These are phyloP conservation scores for Apocynum venetum DNA, from an alignment of 257 asterid species.

Conservation along the genomic window DNA sequence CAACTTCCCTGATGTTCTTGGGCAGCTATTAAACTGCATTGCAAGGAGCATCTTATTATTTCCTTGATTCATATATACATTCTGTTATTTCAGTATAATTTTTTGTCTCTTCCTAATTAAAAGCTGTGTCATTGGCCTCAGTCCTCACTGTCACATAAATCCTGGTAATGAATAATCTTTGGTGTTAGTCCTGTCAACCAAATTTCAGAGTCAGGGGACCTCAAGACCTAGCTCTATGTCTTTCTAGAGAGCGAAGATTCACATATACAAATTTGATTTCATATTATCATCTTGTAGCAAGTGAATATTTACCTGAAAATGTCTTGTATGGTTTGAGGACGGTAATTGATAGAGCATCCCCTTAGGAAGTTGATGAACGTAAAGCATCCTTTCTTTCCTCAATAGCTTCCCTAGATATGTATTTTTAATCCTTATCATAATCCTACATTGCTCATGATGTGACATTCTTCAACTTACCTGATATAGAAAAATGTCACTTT, in stretches of 20 bases:
- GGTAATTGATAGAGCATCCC: neutral
- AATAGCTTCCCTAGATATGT: neutral
- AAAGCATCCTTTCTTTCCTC: neutral
- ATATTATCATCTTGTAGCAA: neutral
- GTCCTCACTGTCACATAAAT: too few species aligned
- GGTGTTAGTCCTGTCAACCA: neutral
- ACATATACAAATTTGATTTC: neutral
- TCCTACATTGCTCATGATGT: neutral
- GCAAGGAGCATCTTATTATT: neutral
- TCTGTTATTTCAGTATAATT: neutral
- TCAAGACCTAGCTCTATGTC: neutral
- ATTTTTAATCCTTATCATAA: neutral
- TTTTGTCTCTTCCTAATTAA: neutral
- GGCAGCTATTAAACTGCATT: too few species aligned
- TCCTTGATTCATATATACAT: neutral
- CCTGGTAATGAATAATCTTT: neutral
- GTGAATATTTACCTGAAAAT: neutral
- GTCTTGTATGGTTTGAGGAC: too few species aligned
- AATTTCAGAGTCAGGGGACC: neutral
- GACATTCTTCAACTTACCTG: neutral
- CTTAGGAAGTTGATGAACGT: neutral
- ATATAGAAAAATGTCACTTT: neutral
- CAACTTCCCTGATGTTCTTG: neutral
- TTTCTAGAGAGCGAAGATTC: neutral
- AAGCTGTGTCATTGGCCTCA: neutral